Evolutionary conservation across 1,284 basidiomycete genomes (phyloP).

Genomic region (Ustilago curta): DNA sequence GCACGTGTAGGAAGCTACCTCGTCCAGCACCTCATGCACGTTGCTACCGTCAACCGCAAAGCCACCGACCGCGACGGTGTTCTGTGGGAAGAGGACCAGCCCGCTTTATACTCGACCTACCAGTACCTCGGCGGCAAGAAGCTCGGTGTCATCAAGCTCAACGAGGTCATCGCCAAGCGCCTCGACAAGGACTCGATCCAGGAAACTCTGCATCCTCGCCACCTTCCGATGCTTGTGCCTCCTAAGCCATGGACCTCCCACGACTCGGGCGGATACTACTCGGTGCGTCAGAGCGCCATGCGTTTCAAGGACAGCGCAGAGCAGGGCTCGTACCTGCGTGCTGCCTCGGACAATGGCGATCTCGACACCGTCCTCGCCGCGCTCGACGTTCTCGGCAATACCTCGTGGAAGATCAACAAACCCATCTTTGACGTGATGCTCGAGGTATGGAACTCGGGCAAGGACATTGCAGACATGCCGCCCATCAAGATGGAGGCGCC

Average conservation of each 20-base stretch:
- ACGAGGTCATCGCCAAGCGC: slow-evolving; percentile 81
- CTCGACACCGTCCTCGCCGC: slow-evolving; percentile 88
- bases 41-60: slow-evolving; percentile 80
- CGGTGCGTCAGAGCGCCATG: slow-evolving; percentile 74
- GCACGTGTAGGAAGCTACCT: slow-evolving; percentile 86
- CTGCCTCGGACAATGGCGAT: slow-evolving; percentile 80
- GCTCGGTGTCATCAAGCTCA: slow-evolving; percentile 89
- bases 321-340: slow-evolving; percentile 82
- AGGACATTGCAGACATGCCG: slow-evolving; percentile 71
- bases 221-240: slow-evolving; percentile 93
- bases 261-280: slow-evolving; percentile 85
- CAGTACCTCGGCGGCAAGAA: slow-evolving; percentile 93
- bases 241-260: slow-evolving; percentile 87
- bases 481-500: slow-evolving; percentile 52
- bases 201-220: slow-evolving; percentile 88
- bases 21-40: slow-evolving; percentile 84
- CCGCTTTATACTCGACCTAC: slow-evolving; percentile 91
- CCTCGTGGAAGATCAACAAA: slow-evolving; percentile 91
- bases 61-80: slow-evolving; percentile 62
- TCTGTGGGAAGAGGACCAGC: slow-evolving; percentile 78
- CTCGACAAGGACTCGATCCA: slow-evolving; percentile 82
- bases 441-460: slow-evolving; percentile 81
- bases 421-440: slow-evolving; percentile 80
- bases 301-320: slow-evolving; percentile 92
- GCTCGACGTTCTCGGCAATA: slow-evolving; percentile 88